These are phyloP conservation scores for Saccharomycopsis phalli DNA, from an alignment of 1,139 yeast genomes.

Conservation along the genomic window DNA sequence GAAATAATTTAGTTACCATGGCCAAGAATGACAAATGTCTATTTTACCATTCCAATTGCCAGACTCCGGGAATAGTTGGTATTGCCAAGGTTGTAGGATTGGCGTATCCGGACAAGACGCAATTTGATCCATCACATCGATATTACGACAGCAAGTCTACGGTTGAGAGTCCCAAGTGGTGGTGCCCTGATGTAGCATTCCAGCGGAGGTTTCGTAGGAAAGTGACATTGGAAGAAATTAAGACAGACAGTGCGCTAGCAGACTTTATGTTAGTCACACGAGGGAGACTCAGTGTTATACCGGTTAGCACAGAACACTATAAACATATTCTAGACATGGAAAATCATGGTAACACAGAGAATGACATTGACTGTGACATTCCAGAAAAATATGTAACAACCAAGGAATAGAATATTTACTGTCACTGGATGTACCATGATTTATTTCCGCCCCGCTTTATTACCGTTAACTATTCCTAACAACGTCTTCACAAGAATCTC, in stretches of 20 bases:
- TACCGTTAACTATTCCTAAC: too few species aligned
- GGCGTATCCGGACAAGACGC: constrained; percentile 35
- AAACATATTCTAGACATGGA: constrained; percentile 30
- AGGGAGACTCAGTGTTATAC: constrained; percentile 41
- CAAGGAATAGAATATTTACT: too few species aligned
- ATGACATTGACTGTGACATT: constrained; percentile 30
- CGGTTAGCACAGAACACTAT: constrained; percentile 37
- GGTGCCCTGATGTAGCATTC: constrained; percentile 43
- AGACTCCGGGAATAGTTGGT: constrained; percentile 46
- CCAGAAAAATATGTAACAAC: too few species aligned
- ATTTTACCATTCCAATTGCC: constrained; percentile 47
- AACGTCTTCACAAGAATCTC: too few species aligned
- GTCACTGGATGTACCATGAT: too few species aligned
- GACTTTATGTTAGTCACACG: constrained; percentile 39
- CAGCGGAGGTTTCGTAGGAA: constrained; percentile 34
- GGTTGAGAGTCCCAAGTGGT: constrained; percentile 39
- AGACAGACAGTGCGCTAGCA: constrained; percentile 24
- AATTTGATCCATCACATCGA: constrained; percentile 33
- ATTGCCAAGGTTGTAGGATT: constrained; percentile 33
- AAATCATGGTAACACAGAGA: constrained; percentile 22
- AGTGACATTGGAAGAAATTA: constrained; percentile 32
- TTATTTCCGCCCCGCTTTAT: too few species aligned
- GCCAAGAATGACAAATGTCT: constrained; percentile 35
- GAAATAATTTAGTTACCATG: constrained; percentile 42
- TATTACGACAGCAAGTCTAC: constrained; percentile 40